Evolutionary conservation across 2,329 filamentous ascomycete species (phyloP).

Genomic region (Atkinsonella texensis): DNA sequence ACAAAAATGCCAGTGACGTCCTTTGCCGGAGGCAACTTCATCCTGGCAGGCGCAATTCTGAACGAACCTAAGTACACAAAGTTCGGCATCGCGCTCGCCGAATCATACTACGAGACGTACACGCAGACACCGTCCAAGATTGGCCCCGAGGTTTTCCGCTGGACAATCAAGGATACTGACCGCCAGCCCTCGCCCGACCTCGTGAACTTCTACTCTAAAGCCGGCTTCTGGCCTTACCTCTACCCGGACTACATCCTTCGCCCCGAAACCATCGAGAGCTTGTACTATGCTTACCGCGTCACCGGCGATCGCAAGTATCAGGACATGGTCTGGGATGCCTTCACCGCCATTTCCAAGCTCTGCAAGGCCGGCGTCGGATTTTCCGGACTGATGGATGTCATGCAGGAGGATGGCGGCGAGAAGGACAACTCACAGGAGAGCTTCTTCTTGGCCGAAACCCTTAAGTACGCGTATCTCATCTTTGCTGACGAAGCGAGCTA

Average conservation of each 20-base stretch:
- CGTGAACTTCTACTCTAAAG: constrained; percentile 53
- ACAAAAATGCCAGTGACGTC: constrained; percentile 48
- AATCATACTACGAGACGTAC: constrained; percentile 67
- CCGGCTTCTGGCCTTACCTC: constrained; percentile 14
- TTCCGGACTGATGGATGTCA: constrained; percentile 54
- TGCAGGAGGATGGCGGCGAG: constrained; percentile 44
- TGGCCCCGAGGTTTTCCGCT: constrained; percentile 61
- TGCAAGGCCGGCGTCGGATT: constrained; percentile 56
- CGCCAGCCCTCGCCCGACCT: constrained; percentile 32
- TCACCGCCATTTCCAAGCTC: constrained; percentile 52
- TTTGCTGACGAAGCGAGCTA: constrained; percentile 45
- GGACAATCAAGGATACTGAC: constrained; percentile 35
- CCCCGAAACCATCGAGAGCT: constrained; percentile 72
- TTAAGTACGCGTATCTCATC: constrained; percentile 75
- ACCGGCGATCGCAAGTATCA: constrained; percentile 66
- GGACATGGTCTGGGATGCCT: constrained; percentile 75
- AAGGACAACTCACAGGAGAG: constrained; percentile 67
- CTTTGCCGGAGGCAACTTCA: constrained; percentile 77
- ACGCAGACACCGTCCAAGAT: constrained; percentile 56
- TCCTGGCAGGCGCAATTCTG: constrained; percentile 65
- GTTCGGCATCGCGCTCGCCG: constrained; percentile 60
- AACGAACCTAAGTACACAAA: constrained; percentile 52
- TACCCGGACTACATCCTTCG: constrained; percentile 50
- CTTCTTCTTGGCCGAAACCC: constrained; percentile 76
- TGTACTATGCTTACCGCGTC: constrained; percentile 76